These are phyloP conservation scores for Rhizopus delemar DNA, from an alignment of 371 early-diverging fungal genomes.

Conservation along the genomic window DNA sequence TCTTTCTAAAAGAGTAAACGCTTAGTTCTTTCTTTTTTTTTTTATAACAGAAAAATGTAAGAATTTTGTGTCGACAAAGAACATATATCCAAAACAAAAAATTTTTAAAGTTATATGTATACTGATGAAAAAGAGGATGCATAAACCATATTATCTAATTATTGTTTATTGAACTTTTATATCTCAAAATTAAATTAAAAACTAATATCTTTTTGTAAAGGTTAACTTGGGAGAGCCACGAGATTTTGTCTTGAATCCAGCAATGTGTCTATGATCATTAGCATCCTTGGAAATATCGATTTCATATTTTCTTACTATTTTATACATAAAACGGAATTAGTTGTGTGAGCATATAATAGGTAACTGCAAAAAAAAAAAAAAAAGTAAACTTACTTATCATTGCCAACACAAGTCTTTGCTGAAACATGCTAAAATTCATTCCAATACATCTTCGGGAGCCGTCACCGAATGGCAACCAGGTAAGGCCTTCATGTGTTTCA, in stretches of 20 bases:
- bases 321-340: not conserved
- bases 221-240: slow-evolving; percentile 13
- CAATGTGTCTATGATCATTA: slow-evolving; percentile 21
- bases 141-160: too few relatives aligned
- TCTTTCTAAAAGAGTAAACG: too few relatives aligned
- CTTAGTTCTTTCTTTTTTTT: too few relatives aligned
- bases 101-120: too few relatives aligned
- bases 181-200: too few relatives aligned
- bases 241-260: slow-evolving; percentile 16
- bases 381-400: slow-evolving; percentile 43
- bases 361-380: not conserved
- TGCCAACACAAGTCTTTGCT: slow-evolving; percentile 53
- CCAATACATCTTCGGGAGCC: slow-evolving; percentile 62
- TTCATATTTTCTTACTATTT: slow-evolving; percentile 6
- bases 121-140: too few relatives aligned
- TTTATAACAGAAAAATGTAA: too few relatives aligned
- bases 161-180: too few relatives aligned
- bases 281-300: slow-evolving; percentile 27
- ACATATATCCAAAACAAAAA: too few relatives aligned
- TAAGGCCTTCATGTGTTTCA: slow-evolving; percentile 26
- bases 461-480: slow-evolving; percentile 55
- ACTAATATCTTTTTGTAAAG: slow-evolving; percentile 24
- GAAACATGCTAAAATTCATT: slow-evolving; percentile 57
- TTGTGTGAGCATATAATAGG: not conserved
- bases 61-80: too few relatives aligned